These are phyloP conservation scores for Nidula niveotomentosa DNA, from an alignment of 1,284 basidiomycete species.

Conservation along the genomic window DNA sequence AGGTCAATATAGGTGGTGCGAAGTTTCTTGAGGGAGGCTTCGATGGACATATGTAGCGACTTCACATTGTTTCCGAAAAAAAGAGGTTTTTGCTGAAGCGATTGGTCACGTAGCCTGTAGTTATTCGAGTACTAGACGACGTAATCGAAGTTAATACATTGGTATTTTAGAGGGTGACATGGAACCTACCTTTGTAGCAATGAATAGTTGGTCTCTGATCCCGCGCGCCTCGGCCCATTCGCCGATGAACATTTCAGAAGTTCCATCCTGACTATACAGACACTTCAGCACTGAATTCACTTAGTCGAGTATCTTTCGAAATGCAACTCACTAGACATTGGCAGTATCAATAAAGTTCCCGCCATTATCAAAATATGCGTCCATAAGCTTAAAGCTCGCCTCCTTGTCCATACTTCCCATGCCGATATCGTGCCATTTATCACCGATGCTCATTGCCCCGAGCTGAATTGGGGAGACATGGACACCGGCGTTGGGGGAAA, in stretches of 20 bases:
- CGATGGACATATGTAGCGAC: conserved; percentile 41
- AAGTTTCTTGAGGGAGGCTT: conserved; percentile 52
- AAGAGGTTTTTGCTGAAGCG: conserved; percentile 31
- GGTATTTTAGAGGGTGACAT: neutral
- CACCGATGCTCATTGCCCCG: conserved; percentile 55
- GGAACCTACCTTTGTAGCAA: conserved; percentile 48
- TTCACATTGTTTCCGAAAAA: conserved; percentile 51
- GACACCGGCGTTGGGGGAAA: conserved; percentile 17
- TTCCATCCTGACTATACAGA: conserved; percentile 41
- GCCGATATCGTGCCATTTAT: conserved; percentile 24
- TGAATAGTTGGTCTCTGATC: conserved; percentile 52
- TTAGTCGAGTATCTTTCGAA: neutral
- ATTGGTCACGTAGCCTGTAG: conserved; percentile 19
- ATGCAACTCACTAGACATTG: conserved; percentile 38
- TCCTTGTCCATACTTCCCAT: conserved; percentile 42
- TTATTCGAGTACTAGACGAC: conserved; percentile 26
- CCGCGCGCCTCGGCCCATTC: conserved; percentile 53
- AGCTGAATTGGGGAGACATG: conserved; percentile 39
- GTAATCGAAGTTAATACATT: neutral
- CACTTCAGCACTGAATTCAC: neutral
- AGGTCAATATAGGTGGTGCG: conserved; percentile 56
- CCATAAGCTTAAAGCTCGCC: conserved; percentile 45
- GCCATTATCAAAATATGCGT: conserved; percentile 22
- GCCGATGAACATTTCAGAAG: conserved; percentile 53
- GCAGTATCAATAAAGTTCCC: conserved; percentile 61